phyloP scores from a whole-genome alignment of 164 flowering plant genomes.

The Magnolia sinica region DNA sequence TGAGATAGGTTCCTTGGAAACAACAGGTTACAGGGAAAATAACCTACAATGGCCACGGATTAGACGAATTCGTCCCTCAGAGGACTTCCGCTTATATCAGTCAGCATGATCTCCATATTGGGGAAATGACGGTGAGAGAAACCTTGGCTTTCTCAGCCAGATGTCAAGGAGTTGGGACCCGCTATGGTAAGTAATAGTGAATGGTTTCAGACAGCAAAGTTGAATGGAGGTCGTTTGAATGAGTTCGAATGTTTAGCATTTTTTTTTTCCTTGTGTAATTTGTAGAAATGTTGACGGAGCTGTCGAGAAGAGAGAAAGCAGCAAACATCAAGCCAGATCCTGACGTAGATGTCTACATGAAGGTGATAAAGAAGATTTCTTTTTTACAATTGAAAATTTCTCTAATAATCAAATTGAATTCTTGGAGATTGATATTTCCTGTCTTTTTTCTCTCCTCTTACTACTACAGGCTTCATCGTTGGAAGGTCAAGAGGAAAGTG shows the following conservation, averaged over 20 bases:
- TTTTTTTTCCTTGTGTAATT: background rate
- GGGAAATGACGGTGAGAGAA: conserved; percentile 61
- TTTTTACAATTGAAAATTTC: background rate
- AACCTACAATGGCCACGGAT: conserved; percentile 63
- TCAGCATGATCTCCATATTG: conserved; percentile 59
- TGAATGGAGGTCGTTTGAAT: background rate
- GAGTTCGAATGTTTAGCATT: background rate
- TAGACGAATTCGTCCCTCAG: conserved; percentile 70
- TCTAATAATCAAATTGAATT: background rate
- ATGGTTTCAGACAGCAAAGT: background rate
- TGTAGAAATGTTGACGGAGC: conserved; percentile 29
- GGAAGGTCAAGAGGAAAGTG: conserved; percentile 25
- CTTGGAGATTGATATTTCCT: background rate
- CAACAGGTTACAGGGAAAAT: conserved; percentile 46
- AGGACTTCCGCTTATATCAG: conserved; percentile 63
- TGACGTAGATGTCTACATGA: conserved; percentile 35
- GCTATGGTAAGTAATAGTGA: conserved; percentile 34
- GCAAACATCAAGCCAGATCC: conserved; percentile 31
- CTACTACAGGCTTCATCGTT: conserved; percentile 27
- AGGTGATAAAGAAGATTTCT: conserved; percentile 13
- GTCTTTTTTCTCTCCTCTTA: conserved; percentile 18
- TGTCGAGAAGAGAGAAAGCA: conserved; percentile 30
- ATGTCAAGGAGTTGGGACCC: conserved; percentile 62
- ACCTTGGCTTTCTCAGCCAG: conserved; percentile 61
- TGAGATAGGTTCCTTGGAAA: background rate